These are phyloP conservation scores for Ilyonectria robusta DNA, from an alignment of 2,329 filamentous ascomycete species.

Conservation along the genomic window DNA sequence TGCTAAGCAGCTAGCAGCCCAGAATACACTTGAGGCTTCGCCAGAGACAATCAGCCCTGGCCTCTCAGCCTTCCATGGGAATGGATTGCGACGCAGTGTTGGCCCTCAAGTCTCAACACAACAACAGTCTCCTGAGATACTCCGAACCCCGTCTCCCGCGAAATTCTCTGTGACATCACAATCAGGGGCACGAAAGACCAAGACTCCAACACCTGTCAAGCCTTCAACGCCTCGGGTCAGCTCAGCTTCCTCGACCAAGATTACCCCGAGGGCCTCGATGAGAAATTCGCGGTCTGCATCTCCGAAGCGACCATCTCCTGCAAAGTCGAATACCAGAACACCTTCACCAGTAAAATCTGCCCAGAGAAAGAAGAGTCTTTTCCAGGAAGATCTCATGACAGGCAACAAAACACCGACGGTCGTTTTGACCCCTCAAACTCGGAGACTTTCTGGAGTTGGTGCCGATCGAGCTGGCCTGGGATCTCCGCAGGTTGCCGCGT, in stretches of 20 bases:
- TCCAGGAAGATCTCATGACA: conserved; percentile 67
- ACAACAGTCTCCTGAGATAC: conserved; percentile 37
- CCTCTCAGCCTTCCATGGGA: conserved; percentile 66
- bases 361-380: conserved; percentile 58
- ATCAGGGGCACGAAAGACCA: conserved; percentile 32
- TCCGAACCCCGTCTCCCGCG: conserved; percentile 46
- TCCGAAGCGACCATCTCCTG: conserved; percentile 33
- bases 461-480: conserved; percentile 80
- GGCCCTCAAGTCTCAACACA: conserved; percentile 59
- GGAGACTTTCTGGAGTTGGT: conserved; percentile 77
- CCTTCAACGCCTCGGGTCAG: conserved; percentile 39
- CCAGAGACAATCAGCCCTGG: conserved; percentile 66
- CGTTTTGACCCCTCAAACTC: conserved; percentile 65
- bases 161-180: conserved; percentile 42
- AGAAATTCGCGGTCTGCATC: conserved; percentile 39
- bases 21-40: conserved; percentile 49
- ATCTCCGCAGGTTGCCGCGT: conserved; percentile 79
- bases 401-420: conserved; percentile 74
- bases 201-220: conserved; percentile 47
- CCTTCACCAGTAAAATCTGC: conserved; percentile 43
- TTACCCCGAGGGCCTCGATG: conserved; percentile 28
- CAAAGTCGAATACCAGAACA: conserved; percentile 39
- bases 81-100: conserved; percentile 64
- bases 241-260: conserved; percentile 31
- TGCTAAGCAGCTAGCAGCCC: conserved; percentile 37